Base-by-base conservation (phyloP, 148 eudicot genomes). In the Talinum fruticosum region DNA sequence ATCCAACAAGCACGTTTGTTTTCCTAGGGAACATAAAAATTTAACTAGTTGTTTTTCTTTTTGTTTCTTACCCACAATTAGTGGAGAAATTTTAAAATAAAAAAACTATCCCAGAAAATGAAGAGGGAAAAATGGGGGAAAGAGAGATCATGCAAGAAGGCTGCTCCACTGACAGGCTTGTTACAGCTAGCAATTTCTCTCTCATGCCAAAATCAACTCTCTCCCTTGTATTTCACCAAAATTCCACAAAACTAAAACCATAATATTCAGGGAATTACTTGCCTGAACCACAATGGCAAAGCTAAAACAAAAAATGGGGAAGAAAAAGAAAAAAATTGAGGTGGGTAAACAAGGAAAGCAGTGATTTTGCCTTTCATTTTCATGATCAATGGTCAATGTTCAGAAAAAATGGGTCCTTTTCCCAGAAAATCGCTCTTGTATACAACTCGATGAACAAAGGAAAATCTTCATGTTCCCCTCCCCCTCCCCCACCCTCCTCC, bases 81-180 rank as follows among this genome's bases (percentile, higher is more conserved):
- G 51, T 44, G 71, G 32, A 78, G 41, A 37, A 68, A 71, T 44
- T 44, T 26, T 71, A 33, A 70, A 69, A 36, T 35, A 18, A 35
- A 76, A 80, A 62, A 69, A n/a, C n/a, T n/a, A n/a, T n/a, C 69
- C 67, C 32, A 69, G 64, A 75, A 82, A 73, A 79, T 76, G 53
- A 71, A 71, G 79, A 45, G 66, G 59, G 30, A 62, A 72, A 51
- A 73, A 30, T 34, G 66, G 70, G 72, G 67, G 66, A 68, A 78
- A 75, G 79, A 74, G 71, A 83, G 92, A 90, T 92, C 97, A 92
- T 89, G 97, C 94, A 90, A 89, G 91, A 92, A 86, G 84, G 92
- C 90, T 91, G 94, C 89, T 90, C 81, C 79, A 90, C 89, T 91
- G 88, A 93, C 96, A 91, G 87, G 45, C 89, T 80, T 76, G 79